Evolutionary conservation across 495 filamentous ascomycete species (phyloP).

Genomic region (Aspergillus heteromorphus): DNA sequence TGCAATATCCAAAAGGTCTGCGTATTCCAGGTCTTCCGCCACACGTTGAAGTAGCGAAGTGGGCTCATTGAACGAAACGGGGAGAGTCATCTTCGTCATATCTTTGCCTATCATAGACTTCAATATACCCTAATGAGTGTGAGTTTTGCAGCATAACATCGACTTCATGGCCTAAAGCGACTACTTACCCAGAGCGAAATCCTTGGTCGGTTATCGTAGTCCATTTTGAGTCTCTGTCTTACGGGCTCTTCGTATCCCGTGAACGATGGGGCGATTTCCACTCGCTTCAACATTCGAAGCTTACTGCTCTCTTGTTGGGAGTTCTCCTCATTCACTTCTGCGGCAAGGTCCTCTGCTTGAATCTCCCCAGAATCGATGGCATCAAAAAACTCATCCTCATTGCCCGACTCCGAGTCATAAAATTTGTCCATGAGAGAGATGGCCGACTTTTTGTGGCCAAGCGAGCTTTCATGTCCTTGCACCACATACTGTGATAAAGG

Average conservation of each 20-base stretch:
- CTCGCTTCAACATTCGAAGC: slow-evolving; percentile 41
- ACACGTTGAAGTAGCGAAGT: slow-evolving; percentile 95
- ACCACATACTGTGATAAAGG: slow-evolving; percentile 7
- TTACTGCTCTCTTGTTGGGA: slow-evolving; percentile 40
- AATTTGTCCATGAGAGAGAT: slow-evolving; percentile 41
- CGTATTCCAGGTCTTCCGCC: slow-evolving; percentile 96
- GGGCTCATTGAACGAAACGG: slow-evolving; percentile 97
- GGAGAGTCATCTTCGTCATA: slow-evolving; percentile 99
- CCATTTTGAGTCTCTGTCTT: slow-evolving; percentile 74
- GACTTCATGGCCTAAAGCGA: neutral
- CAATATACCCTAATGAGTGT: slow-evolving; percentile 67
- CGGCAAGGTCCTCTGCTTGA: slow-evolving; percentile 55
- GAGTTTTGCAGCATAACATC: neutral
- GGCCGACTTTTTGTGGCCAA: slow-evolving; percentile 25
- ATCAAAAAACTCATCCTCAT: slow-evolving; percentile 95
- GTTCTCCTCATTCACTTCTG: slow-evolving; percentile 41
- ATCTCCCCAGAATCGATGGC: slow-evolving; percentile 91
- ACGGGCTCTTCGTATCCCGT: slow-evolving; percentile 86
- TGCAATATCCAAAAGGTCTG: slow-evolving; percentile 85
- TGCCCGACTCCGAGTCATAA: slow-evolving; percentile 75
- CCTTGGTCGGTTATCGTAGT: slow-evolving; percentile 86
- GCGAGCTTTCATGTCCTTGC: slow-evolving; percentile 7
- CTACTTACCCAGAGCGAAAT: slow-evolving; percentile 87
- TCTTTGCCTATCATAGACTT: slow-evolving; percentile 99
- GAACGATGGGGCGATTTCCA: slow-evolving; percentile 70